Evolutionary conservation across 352 stramenopile species (phyloP), one percentile per base, ranked within the genome.

Genomic region (Phytophthora litchii): DNA sequence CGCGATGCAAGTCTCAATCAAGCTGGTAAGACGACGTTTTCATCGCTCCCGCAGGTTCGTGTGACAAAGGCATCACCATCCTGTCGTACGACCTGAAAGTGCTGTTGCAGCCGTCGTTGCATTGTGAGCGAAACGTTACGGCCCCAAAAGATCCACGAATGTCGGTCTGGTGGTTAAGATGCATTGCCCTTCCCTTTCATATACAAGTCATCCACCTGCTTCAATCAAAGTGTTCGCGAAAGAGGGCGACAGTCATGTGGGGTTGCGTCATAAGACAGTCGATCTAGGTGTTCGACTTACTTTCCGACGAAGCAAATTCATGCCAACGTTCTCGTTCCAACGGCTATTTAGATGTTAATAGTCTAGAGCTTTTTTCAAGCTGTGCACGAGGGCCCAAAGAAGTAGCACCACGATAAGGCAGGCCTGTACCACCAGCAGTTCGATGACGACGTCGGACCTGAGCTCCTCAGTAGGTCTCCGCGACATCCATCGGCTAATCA

Each of bases 401-500:
- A 46, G 8, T 25, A 16, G 14, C 51, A 50, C 17, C 17, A 14
- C 17, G 3, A 40, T 12, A 31, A 47, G 3, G 35, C 49, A 41
- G 12, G 13, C 20, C 13, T 14, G 17, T 13, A n/a, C 23, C 8
- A 55, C 50, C 53, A 59, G 6, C 21, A 52, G 10, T 27, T 43
- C 35, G 5, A 38, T 38, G 4, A 11, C 43, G 27, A 52, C 46
- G 38, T 51, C 37, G 27, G 60, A 61, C n/a, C 10, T 14, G 21
- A 48, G 48, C 48, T 48, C 56, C 9, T 59, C 56, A 1, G 27
- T 51, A 31, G 74, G 71, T 46, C 51, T 72, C 34, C 67, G 56
- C 10, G 80, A 92, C 38, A 82, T 91, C 53, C 51, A 80, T 17
- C 55, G 56, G 21, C 66, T 91, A 4, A 88, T 93, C 27, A 49